These are phyloP conservation scores for Herpetospermum pedunculosum DNA, from an alignment of 306 rosid species.

Conservation along the genomic window DNA sequence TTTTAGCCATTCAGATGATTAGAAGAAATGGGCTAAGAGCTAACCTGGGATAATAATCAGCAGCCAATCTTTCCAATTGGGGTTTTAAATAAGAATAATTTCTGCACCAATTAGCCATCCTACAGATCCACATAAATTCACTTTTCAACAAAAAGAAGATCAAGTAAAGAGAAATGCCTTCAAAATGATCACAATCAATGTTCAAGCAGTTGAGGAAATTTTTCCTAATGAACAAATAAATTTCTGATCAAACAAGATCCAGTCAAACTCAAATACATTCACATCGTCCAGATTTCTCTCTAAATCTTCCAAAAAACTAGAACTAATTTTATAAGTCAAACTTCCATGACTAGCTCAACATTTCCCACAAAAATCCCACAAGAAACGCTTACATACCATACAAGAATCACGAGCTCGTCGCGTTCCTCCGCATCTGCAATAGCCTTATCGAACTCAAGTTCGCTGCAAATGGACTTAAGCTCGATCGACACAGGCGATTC, in stretches of 20 bases:
- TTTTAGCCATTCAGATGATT: background rate
- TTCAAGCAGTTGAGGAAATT: background rate
- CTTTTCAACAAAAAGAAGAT: constrained; percentile 10
- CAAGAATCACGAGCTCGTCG: constrained; percentile 22
- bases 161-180: background rate
- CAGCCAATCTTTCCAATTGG: constrained; percentile 71
- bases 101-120: constrained; percentile 95
- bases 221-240: background rate
- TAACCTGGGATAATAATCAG: constrained; percentile 57
- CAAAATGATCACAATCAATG: background rate
- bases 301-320: background rate
- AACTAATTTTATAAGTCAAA: background rate
- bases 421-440: constrained; percentile 27
- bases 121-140: constrained; percentile 28
- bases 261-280: background rate
- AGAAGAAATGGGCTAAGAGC: background rate
- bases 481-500: constrained; percentile 37
- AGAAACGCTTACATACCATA: constrained; percentile 25
- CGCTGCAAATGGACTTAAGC: constrained; percentile 32
- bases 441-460: constrained; percentile 34
- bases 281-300: background rate
- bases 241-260: background rate
- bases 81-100: constrained; percentile 83
- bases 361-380: background rate
- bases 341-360: background rate